Conservation (phyloP, 768 basidiomycete genomes). For the Tylopilus vinaceipallidus region DNA sequence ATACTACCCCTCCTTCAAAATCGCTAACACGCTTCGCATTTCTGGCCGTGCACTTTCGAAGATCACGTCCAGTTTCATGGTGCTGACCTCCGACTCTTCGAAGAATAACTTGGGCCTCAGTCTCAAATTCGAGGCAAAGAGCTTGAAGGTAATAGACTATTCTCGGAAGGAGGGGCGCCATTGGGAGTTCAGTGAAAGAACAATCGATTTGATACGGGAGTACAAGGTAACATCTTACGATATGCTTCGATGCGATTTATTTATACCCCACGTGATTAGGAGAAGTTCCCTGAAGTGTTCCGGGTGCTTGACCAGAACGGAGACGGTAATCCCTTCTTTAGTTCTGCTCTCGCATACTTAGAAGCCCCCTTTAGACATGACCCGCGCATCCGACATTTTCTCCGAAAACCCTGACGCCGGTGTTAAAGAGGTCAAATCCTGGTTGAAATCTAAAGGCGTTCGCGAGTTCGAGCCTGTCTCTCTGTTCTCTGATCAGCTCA, state of each 20-base stretch:
- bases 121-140: slow-evolving; percentile 94
- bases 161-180: slow-evolving; percentile 76
- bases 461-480: slow-evolving; percentile 91
- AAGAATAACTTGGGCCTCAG: slow-evolving; percentile 92
- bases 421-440: slow-evolving; percentile 75
- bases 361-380: slow-evolving; percentile 58
- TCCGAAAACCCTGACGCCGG: slow-evolving; percentile 61
- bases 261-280: slow-evolving; percentile 36
- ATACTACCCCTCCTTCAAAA: slow-evolving; percentile 80
- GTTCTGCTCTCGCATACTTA: neutral
- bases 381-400: slow-evolving; percentile 57
- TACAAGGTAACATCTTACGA: slow-evolving; percentile 59
- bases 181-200: slow-evolving; percentile 94
- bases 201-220: slow-evolving; percentile 73
- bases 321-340: slow-evolving; percentile 48
- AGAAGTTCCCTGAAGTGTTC: slow-evolving; percentile 84
- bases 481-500: slow-evolving; percentile 86
- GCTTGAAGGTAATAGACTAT: slow-evolving; percentile 90
- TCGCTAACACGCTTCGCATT: slow-evolving; percentile 70
- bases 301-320: slow-evolving; percentile 63
- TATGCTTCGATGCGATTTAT: neutral
- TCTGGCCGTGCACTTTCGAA: slow-evolving; percentile 80
- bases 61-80: slow-evolving; percentile 93
- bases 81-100: slow-evolving; percentile 66
- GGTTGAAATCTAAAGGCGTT: slow-evolving; percentile 86